phyloP scores from a whole-genome alignment of 164 flowering plant species.

The Umbilicus rupestris region DNA sequence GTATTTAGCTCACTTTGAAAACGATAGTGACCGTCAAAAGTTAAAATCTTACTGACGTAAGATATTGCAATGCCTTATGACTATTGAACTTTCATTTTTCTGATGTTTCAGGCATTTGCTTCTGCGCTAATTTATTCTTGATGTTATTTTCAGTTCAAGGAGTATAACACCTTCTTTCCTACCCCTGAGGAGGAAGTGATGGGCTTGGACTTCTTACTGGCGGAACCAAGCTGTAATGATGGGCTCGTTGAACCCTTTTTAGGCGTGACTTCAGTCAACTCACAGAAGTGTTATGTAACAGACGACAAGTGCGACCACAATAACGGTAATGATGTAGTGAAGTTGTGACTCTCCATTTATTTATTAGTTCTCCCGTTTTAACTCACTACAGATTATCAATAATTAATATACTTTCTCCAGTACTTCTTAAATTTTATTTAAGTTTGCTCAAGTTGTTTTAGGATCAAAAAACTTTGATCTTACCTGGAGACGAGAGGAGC shows the following conservation, averaged over 20 bases:
- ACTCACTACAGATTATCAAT: neutral
- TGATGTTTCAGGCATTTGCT: neutral
- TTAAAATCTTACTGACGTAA: neutral
- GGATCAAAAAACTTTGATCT: neutral
- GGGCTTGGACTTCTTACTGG: constrained; percentile 35
- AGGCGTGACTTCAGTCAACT: constrained; percentile 16
- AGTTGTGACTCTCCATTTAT: neutral
- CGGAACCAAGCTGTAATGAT: constrained; percentile 35
- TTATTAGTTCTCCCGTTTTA: neutral
- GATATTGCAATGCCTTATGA: neutral
- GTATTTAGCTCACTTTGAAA: neutral
- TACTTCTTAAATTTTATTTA: neutral
- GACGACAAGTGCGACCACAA: constrained; percentile 15
- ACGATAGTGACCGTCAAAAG: neutral
- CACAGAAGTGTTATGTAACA: constrained; percentile 20
- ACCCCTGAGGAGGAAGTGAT: constrained; percentile 37
- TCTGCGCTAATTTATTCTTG: neutral
- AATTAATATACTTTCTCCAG: neutral
- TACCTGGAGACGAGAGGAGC: neutral
- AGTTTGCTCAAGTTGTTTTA: neutral
- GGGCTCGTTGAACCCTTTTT: constrained; percentile 25
- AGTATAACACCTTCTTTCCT: constrained; percentile 25
- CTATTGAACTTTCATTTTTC: neutral
- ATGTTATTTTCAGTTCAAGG: constrained; percentile 26
- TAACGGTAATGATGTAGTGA: neutral